These are phyloP conservation scores for Tylopilus vinaceipallidus DNA, from an alignment of 768 basidiomycete genomes.

Conservation along the genomic window DNA sequence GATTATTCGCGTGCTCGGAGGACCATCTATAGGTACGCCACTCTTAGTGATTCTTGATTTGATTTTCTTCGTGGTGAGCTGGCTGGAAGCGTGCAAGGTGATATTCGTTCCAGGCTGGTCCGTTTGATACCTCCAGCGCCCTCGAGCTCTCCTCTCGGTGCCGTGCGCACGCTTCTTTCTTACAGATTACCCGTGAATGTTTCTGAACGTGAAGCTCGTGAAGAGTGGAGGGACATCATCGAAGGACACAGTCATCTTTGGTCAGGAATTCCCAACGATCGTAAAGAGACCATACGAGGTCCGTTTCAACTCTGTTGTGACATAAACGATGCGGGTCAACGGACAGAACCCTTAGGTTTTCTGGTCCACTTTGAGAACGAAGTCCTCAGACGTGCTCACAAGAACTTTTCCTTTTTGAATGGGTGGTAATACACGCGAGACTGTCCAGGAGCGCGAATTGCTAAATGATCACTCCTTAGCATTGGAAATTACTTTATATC, in stretches of 20 bases:
- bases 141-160: slow-evolving; percentile 58
- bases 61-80: slow-evolving; percentile 12
- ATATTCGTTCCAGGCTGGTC: slow-evolving; percentile 85
- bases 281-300: slow-evolving; percentile 92
- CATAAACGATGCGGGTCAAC: not conserved
- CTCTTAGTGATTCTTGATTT: slow-evolving; percentile 8
- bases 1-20: slow-evolving; percentile 87
- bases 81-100: slow-evolving; percentile 46
- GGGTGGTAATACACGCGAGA: slow-evolving; percentile 61
- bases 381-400: slow-evolving; percentile 84
- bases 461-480: slow-evolving; percentile 34
- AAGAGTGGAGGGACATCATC: slow-evolving; percentile 90
- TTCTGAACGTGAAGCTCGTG: slow-evolving; percentile 74
- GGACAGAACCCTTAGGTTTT: slow-evolving; percentile 58
- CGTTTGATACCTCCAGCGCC: slow-evolving; percentile 76
- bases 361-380: slow-evolving; percentile 91
- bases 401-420: slow-evolving; percentile 91
- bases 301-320: slow-evolving; percentile 11
- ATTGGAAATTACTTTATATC: slow-evolving; percentile 92
- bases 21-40: slow-evolving; percentile 72
- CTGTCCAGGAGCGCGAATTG: not conserved
- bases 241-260: slow-evolving; percentile 83
- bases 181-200: slow-evolving; percentile 71
- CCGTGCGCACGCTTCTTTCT: slow-evolving; percentile 74
- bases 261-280: slow-evolving; percentile 82